Evolutionary conservation across 2,329 filamentous ascomycete species (phyloP), one percentile per base, ranked within the genome.

Genomic region (Epichloe brachyelytri): DNA sequence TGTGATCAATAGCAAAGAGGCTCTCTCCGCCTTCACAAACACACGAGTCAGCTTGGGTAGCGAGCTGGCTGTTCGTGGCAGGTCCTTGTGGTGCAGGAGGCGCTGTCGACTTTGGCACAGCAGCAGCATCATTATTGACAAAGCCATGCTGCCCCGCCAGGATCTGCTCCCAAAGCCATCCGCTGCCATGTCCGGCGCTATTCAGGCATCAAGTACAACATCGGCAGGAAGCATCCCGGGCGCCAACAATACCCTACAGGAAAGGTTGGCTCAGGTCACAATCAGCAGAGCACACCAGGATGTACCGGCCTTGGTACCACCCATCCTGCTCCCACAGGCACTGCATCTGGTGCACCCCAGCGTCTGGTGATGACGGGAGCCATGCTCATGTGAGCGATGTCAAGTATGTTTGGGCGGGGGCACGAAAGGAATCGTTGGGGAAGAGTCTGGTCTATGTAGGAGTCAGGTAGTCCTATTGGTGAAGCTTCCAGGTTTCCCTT

Each of bases 71-170:
- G 4, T 6, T 6, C 22, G 22, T 22, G 22, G 5, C 22, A 22
- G 22, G 22, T 6, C 22, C 22, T 22, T 22, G 22, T 22, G 22
- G 22, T 22, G 22, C 22, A 22, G 22, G 22, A 22, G 22, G 22
- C 8, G 73, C 84, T 1, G 69, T 93, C 3, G 86, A 91, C 60
- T 87, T 67, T 26, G 63, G 62, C 17, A 44, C 62, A 4, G 56
- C 34, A 20, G 2, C n/a, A 8, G 17, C 40, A 4, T 4, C 38
- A 19, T 10, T 15, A 20, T 12, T 2, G 20, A 17, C 36, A 14
- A 17, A 4, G 7, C 22, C 22, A 8, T 30, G 20, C 0, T 26
- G 6, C 26, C 17, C 43, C 36, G 4, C 20, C 20, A 22, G 20
- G 6, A 22, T 22, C 20, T 22, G 20, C 20, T 22, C 20, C 20